Evolutionary conservation across 805 yeast species (phyloP).

Genomic region (Wickerhamomyces queroliae): DNA sequence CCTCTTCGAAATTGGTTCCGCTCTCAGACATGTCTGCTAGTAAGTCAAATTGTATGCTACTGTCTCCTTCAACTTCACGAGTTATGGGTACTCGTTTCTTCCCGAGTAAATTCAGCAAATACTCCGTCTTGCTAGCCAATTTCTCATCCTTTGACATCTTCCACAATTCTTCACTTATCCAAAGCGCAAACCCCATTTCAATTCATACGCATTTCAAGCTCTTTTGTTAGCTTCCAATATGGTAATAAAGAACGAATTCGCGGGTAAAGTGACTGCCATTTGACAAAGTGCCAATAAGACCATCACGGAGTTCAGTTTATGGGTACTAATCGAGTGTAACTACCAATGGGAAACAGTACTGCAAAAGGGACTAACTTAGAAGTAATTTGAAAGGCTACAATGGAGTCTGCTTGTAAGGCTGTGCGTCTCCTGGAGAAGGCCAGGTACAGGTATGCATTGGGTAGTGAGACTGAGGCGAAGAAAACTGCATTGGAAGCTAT

Average conservation of each 20-base stretch:
- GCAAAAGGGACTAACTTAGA: no score
- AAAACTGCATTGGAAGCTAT: conserved; percentile 1
- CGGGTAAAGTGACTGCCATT: neutral
- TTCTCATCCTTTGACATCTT: neutral
- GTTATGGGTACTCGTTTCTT: conserved; percentile 4
- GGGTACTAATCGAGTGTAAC: neutral
- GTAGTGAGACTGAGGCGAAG: neutral
- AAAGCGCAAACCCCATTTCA: neutral
- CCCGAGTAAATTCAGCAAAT: conserved; percentile 7
- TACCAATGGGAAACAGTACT: no score
- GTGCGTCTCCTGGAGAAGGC: neutral
- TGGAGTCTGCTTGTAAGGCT: neutral
- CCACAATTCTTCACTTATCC: neutral
- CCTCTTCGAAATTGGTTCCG: conserved; percentile 17
- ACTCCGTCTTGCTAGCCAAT: neutral
- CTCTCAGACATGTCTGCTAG: conserved; percentile 11
- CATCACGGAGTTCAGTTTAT: neutral
- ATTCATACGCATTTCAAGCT: neutral
- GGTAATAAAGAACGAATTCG: neutral
- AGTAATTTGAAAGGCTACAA: no score
- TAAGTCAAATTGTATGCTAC: conserved; percentile 5
- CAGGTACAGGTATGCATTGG: neutral
- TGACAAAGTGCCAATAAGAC: neutral
- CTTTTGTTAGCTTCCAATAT: neutral
- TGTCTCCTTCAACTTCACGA: neutral